Conservation (phyloP, 768 basidiomycete genomes). For the Xerocomus spinulosus region DNA sequence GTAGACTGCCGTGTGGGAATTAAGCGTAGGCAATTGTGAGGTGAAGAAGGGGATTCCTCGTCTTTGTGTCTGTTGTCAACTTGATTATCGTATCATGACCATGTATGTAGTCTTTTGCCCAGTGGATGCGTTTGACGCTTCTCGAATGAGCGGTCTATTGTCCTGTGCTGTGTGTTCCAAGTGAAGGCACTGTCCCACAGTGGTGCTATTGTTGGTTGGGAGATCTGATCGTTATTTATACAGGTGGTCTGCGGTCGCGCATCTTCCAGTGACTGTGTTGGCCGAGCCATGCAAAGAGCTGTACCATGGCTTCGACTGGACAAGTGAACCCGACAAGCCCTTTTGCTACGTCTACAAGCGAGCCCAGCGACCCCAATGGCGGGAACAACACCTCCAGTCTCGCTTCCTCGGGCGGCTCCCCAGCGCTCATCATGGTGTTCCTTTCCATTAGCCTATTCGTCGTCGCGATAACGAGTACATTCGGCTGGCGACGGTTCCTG, state of each 20-base stretch:
- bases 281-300: conserved; percentile 10
- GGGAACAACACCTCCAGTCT: neutral
- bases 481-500: conserved; percentile 41
- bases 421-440: conserved; percentile 56
- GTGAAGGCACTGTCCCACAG: no score
- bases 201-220: conserved; percentile 4
- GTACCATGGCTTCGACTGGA: conserved; percentile 21
- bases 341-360: no score
- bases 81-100: neutral
- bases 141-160: neutral
- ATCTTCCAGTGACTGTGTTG: neutral
- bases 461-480: conserved; percentile 44
- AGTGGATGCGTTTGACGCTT: neutral
- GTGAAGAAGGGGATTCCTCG: neutral
- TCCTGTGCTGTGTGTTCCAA: no score
- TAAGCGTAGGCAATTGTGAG: conserved; percentile 48
- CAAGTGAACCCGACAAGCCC: no score
- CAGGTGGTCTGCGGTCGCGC: neutral
- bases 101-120: neutral
- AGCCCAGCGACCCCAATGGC: neutral
- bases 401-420: conserved; percentile 38
- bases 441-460: conserved; percentile 54
- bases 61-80: neutral
- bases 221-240: conserved; percentile 7
- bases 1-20: conserved; percentile 68